Percentiles rank a stretch among this genome's conserved stretches.
phyloP scores from a whole-genome alignment of 345 rosid genomes.

The Brassica juncea region DNA sequence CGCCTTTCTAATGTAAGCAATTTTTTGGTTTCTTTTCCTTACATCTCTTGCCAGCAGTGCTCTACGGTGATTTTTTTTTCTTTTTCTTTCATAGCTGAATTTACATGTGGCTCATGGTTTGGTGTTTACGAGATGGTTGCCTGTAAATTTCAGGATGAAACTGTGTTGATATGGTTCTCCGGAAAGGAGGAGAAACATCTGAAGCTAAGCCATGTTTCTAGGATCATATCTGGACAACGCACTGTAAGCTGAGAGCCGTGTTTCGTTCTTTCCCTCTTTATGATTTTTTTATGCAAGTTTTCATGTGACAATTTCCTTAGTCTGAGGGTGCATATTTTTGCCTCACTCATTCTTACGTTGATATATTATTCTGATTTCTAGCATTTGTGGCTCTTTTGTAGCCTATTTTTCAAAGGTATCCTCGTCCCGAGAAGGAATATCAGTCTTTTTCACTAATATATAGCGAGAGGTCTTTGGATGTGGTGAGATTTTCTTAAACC shows the following conservation, averaged over 20 bases:
- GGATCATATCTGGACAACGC: constrained; percentile 94
- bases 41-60: not conserved
- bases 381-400: constrained; percentile 42
- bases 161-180: constrained; percentile 94
- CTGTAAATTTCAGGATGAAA: constrained; percentile 75
- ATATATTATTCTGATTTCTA: constrained; percentile 6
- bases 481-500: constrained; percentile 46
- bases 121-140: constrained; percentile 3
- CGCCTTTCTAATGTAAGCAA: constrained; percentile 90
- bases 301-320: constrained; percentile 9
- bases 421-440: constrained; percentile 98
- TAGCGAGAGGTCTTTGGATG: constrained; percentile 88
- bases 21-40: not conserved
- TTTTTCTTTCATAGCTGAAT: not conserved
- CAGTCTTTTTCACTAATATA: constrained; percentile 98
- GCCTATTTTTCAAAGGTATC: constrained; percentile 98
- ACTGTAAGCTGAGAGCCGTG: constrained; percentile 62
- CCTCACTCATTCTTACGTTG: no score
- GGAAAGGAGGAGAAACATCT: constrained; percentile 94
- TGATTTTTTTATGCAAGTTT: constrained; percentile 11
- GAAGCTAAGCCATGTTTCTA: constrained; percentile 81
- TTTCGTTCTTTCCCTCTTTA: not conserved
- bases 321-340: constrained; percentile 7
- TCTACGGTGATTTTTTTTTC: not conserved
- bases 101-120: not conserved